These are phyloP conservation scores for Lepidium didymum DNA, from an alignment of 345 rosid species.

Conservation along the genomic window DNA sequence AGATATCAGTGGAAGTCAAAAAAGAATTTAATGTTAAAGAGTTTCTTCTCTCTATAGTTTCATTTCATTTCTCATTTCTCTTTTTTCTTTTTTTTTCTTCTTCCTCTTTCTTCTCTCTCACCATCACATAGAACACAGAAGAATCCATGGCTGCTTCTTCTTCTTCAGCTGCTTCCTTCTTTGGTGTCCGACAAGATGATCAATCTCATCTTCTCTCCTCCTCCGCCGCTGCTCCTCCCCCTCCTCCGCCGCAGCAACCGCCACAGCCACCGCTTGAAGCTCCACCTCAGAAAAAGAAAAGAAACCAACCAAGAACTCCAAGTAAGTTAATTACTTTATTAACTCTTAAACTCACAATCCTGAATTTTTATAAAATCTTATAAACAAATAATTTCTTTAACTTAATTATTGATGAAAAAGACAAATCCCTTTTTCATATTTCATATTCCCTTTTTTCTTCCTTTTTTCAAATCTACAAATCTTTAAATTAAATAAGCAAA, in stretches of 20 bases:
- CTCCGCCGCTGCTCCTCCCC: slow-evolving; percentile 26
- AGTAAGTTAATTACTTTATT: slow-evolving; percentile 40
- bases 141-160: slow-evolving; percentile 60
- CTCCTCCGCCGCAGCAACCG: slow-evolving; percentile 22
- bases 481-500: slow-evolving; percentile 23
- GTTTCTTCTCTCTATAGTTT: slow-evolving; percentile 21
- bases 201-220: slow-evolving; percentile 47
- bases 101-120: slow-evolving; percentile 21
- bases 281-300: slow-evolving; percentile 55
- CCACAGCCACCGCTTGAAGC: slow-evolving; percentile 31
- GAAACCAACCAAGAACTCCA: slow-evolving; percentile 81
- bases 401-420: slow-evolving; percentile 7
- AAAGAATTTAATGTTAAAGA: slow-evolving; percentile 32
- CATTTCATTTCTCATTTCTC: slow-evolving; percentile 23
- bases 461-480: neutral
- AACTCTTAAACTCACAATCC: slow-evolving; percentile 10
- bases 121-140: slow-evolving; percentile 28
- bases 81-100: neutral
- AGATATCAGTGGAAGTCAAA: slow-evolving; percentile 39
- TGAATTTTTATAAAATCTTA: neutral
- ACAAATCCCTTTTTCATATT: slow-evolving; percentile 4
- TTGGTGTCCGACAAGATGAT: slow-evolving; percentile 56
- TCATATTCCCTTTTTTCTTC: neutral
- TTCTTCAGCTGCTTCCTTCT: slow-evolving; percentile 55
- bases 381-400: neutral